Conservation (phyloP, 148 eudicot species). For the Amaranthus hypochondriacus region DNA sequence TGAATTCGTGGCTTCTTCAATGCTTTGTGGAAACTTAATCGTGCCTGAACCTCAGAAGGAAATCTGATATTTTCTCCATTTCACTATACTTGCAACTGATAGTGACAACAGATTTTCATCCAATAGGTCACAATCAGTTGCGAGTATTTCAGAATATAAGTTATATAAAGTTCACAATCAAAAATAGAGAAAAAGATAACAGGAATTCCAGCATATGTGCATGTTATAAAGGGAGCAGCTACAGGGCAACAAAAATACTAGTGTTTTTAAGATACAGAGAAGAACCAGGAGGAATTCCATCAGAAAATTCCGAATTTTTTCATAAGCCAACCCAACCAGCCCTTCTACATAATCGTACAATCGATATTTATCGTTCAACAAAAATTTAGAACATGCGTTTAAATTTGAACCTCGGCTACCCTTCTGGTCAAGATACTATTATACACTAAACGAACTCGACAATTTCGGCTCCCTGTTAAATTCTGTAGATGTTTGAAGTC, state of each 20-base stretch:
- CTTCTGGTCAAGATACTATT: slow-evolving; percentile 10
- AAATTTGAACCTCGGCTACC: slow-evolving; percentile 12
- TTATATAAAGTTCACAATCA: too few species aligned
- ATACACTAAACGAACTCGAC: slow-evolving; percentile 28
- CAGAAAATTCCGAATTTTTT: slow-evolving; percentile 17
- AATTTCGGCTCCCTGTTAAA: slow-evolving; percentile 10
- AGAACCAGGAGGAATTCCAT: slow-evolving; percentile 25
- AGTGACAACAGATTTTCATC: too few species aligned
- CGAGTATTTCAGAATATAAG: too few species aligned
- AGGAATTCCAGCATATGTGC: slow-evolving; percentile 14
- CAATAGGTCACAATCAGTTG: too few species aligned
- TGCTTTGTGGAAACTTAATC: too few species aligned
- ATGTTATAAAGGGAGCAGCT: slow-evolving; percentile 12
- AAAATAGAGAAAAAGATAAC: too few species aligned
- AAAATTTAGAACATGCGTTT: slow-evolving; percentile 22
- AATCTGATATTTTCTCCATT: too few species aligned
- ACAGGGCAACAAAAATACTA: slow-evolving; percentile 16
- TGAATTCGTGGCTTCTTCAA: too few species aligned
- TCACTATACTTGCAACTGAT: too few species aligned
- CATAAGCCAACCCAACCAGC: slow-evolving; percentile 17
- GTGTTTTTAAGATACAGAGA: slow-evolving; percentile 16
- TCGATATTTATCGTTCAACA: slow-evolving; percentile 10
- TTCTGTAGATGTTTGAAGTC: slow-evolving; percentile 10
- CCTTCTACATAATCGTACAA: slow-evolving; percentile 11
- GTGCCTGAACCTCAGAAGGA: too few species aligned